Base-by-base conservation (phyloP, 495 filamentous ascomycete genomes). In the Annulohypoxylon bovei region DNA sequence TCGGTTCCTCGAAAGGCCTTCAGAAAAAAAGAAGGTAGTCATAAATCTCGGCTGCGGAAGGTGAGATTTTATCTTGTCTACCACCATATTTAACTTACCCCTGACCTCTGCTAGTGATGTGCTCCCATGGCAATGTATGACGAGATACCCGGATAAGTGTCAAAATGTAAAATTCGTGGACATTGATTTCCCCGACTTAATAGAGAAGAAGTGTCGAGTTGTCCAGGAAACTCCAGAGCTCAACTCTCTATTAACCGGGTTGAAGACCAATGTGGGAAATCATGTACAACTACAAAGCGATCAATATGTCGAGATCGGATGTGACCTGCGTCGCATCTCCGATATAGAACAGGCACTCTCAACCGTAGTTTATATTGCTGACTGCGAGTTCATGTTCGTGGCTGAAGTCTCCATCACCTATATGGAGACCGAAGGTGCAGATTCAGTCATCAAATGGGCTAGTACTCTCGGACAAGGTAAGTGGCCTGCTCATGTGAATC, bases 371-470 rank as follows among this genome's bases (percentile, higher is more conserved):
- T 81, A 90, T 28, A 75, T 89, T 30, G 67, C 82, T 3, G 80
- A 85, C 2, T 89, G 86, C 64, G 79, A 83, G 8, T 82, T 97
- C 9, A 86, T 97, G 56, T 95, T 93, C 73, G 86, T 91, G 3
- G 93, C 93, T 0, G 95, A 97, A 78, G 94, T 97, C 4, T 96
- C 93, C 4, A 84, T 97, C 32, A 94, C 94, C 1, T 97, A 97
- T 70, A 97, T 97, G 94, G 88, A 93, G 44, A 84, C 85, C 16
- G 79, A 87, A n/a, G 86, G 88, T 22, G 89, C 95, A 33, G 88
- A 97, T 80, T 81, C 81, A 20, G 82, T 97, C 3, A 87, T 97
- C 22, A 72, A 79, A 35, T 95, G 91, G 91, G 88, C 89, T 6
- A 83, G 86, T 39, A 83, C 77, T 12, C 79, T 93, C 49, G 84